Base-by-base conservation (phyloP, 108 stramenopile genomes). In the Stephanodiscus triporus region DNA sequence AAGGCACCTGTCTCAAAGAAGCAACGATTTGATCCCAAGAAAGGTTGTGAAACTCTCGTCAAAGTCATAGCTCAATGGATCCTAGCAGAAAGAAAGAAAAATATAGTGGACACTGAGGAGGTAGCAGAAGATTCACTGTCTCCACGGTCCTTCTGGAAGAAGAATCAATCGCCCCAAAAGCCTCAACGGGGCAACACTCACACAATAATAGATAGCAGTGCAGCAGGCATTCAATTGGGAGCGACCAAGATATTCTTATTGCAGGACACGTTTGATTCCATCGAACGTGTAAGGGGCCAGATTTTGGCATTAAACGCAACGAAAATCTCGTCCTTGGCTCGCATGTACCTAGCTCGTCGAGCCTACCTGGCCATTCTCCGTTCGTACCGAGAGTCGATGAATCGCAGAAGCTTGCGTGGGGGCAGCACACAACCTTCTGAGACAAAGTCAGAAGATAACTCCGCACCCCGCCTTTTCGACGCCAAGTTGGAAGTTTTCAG, bases 161-260 rank as follows among this genome's bases (percentile, higher is more conserved):
- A 68, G 26, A 61, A 30, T 50, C 48, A 50, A 69, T 43, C 58
- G 11, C 49, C 65, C 32, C 65, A 22, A 2, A 49, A 62, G 43
- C 30, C 19, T 54, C 48, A 16, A 23, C 72, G 49, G 22, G 47
- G 59, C 58, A 63, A 20, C 20, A 66, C 32, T 42, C 73, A 70
- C 55, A 54, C 56, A 54, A 57, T 34, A 37, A 50, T 58, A 63
- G 82, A 70, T 55, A 19, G 73, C 36, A 81, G 85, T 22, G 74
- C 71, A 13, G 77, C 88, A 16, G 92, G 95, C 0, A 88, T 93
- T 75, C 97, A 97, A 80, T 75, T 96, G 48, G 97, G 97, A 16
- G 55, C 73, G 42, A 91, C 87, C 27, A 96, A 95, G 76, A 92
- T 97, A 13, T 97, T 97, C 65, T 69, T 97, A 45, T 75, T 91